Evolutionary conservation across 352 stramenopile species (phyloP).

Genomic region (Globisporangium abappressorium): DNA sequence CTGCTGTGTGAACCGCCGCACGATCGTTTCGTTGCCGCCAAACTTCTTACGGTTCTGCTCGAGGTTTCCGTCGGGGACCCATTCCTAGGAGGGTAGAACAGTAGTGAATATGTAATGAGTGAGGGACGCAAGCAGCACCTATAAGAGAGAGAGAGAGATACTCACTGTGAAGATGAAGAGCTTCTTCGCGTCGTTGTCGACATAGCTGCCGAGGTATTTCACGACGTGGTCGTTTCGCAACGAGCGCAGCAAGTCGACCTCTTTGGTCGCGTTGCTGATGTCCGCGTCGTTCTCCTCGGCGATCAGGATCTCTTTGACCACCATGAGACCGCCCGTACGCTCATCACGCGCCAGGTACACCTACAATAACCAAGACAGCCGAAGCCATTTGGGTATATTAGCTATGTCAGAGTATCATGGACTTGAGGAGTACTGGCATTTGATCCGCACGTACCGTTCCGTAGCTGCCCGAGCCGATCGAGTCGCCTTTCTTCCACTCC

Average conservation of each 20-base stretch:
- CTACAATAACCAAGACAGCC: constrained; percentile 5
- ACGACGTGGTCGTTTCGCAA: constrained; percentile 92
- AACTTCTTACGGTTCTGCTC: constrained; percentile 82
- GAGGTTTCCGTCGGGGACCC: constrained; percentile 83
- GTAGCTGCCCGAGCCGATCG: constrained; percentile 63
- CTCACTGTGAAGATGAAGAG: constrained; percentile 86
- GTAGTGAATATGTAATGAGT: background rate
- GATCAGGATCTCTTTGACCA: constrained; percentile 64
- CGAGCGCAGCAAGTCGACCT: constrained; percentile 87
- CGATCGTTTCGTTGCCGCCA: constrained; percentile 65
- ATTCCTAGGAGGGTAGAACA: constrained; percentile 42
- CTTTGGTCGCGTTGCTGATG: constrained; percentile 40
- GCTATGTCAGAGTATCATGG: background rate
- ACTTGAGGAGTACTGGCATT: background rate
- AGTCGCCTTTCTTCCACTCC: constrained; percentile 56
- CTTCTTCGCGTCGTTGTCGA: constrained; percentile 55
- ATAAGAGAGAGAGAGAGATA: background rate
- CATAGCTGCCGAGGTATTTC: constrained; percentile 87
- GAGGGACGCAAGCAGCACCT: background rate
- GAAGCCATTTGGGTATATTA: background rate
- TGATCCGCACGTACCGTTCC: constrained; percentile 34
- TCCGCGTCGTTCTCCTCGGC: constrained; percentile 38
- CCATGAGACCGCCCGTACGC: constrained; percentile 84
- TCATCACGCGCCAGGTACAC: constrained; percentile 92
- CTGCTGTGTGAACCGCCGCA: constrained; percentile 74